Evolutionary conservation across 2,329 filamentous ascomycete species (phyloP), one percentile per base, ranked within the genome.

Genomic region (Cytospora leucostoma): DNA sequence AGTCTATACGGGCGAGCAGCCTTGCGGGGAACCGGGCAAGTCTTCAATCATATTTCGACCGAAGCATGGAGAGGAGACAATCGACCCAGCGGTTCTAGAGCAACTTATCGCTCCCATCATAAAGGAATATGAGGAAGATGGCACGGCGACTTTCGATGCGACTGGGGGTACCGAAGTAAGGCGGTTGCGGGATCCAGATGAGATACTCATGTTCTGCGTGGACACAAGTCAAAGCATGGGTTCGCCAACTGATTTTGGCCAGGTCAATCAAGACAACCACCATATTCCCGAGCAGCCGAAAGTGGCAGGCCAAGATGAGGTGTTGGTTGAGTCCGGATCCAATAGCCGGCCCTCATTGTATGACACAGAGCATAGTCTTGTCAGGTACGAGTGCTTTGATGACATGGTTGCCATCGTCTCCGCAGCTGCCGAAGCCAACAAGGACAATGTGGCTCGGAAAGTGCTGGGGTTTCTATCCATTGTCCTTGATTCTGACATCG

Each of bases 1-100:
- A 32, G 59, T 61, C 6, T 61, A 61, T n/a, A 61, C 59, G 7
- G 59, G 59, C 7, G 59, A 61, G 40, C 33, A 61, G n/a, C 51
- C 59, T 27, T 61, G 59, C n/a, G 59, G 27, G 2, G n/a, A 1
- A 6, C 59, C 59, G 0, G 59, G 59, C 6, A 51, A 34, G 33
- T 61, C 59, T 17, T 55, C 51, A 7, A 56, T 56, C 15, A 55
- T 61, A 3, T 61, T 56, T 19, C 59, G 59, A 38, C 59, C 59
- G 21, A 51, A 61, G 32, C 32, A 61, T 12, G 59, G 59, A 7
- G 59, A 61, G 15, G 59, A 61, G 40, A 61, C 52, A 8, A 50
- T 61, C 6, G 51, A 55, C 15, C 59, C 59, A 19, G 54, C 59
- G 6, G 40, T 61, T n/a, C 17, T 55, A 11, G 59, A 61, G 6